Base-by-base conservation (phyloP, 2,329 filamentous ascomycete genomes). In the Mycocentrospora acerina region DNA sequence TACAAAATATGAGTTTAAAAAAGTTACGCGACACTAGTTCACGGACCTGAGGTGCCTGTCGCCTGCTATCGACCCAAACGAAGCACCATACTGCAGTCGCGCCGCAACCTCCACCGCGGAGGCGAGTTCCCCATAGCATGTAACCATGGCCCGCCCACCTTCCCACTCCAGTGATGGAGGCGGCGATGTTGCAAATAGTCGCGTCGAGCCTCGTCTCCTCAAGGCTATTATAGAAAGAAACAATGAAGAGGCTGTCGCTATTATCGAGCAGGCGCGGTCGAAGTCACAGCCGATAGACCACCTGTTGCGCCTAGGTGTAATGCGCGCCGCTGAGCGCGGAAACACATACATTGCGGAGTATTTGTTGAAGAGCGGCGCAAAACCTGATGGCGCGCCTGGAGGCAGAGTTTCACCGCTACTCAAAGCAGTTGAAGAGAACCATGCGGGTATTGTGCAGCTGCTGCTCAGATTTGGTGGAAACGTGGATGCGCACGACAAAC, bases 161-260 rank as follows among this genome's bases (percentile, higher is more conserved):
- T 65, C 62, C 18, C 61, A 59, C 47, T 65, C 59, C 12, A 66
- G 60, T 39, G 62, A 67, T 35, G 63, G 62, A 40, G 63, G 45
- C 17, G 51, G 52, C n/a, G 55, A 60, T 4, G 46, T 51, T 14
- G 55, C 57, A 13, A 46, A 55, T 15, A 35, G 42, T 8, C 63
- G 64, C 42, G 46, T 58, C 29, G 64, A 67, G 40, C 63, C 61
- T 24, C 57, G 62, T 10, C 55, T 67, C 3, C 46, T 67, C n/a
- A 60, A 59, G 22, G 63, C 63, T 5, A 60, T 66, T 40, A 63
- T 66, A 40, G 55, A 64, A 17, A 41, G 47, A 26, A 53, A 53
- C 24, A 46, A 62, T 29, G 52, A 55, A 16, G 57, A 62, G n/a
- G 59, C 53, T 8, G 55, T 60, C 29, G 55, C 59, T 14, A 61